Evolutionary conservation across 2,329 filamentous ascomycete genomes (phyloP), one percentile per base, ranked within the genome.

Genomic region (Phoma sp.): DNA sequence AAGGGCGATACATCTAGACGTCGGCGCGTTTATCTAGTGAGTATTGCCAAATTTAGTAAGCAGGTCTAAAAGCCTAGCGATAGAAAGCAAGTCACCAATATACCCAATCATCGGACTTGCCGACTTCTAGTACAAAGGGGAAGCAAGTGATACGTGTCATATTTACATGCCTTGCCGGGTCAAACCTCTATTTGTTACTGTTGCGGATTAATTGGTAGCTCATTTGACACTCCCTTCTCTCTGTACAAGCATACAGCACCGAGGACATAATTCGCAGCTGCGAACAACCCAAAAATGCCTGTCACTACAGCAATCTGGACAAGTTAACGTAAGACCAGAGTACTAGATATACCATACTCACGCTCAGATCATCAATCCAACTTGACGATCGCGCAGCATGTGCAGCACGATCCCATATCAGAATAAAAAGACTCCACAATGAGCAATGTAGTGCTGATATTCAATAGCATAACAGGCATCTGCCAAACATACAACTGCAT

Each of bases 1-100:
- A 96, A 67, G 87, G 87, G 71, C 89, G 83, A 73, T 97, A 96
- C 72, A 85, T 98, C 60, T 96, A 49, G 29, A 36, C 7, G 21
- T n/a, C 10, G 4, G 10, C 28, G 6, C 14, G 6, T n/a, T n/a
- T 30, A 4, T 29, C 4, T 29, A 14, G 5, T n/a, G n/a, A n/a
- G n/a, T n/a, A n/a, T n/a, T n/a, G n/a, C n/a, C n/a, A n/a, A n/a
- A n/a, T n/a, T n/a, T n/a, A n/a, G n/a, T n/a, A n/a, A n/a, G n/a
- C n/a, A n/a, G n/a, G n/a, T n/a, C n/a, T n/a, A n/a, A n/a, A n/a
- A n/a, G n/a, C n/a, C n/a, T n/a, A n/a, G n/a, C n/a, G n/a, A n/a
- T n/a, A n/a, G n/a, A n/a, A n/a, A n/a, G n/a, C n/a, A n/a, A n/a
- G n/a, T n/a, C n/a, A n/a, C n/a, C n/a, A n/a, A n/a, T n/a, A n/a